A percentile compares a stretch with the other conserved stretches of the same genome.
These are phyloP conservation scores for Scedosporium dehoogii DNA, from an alignment of 2,329 filamentous ascomycete species.

Conservation along the genomic window DNA sequence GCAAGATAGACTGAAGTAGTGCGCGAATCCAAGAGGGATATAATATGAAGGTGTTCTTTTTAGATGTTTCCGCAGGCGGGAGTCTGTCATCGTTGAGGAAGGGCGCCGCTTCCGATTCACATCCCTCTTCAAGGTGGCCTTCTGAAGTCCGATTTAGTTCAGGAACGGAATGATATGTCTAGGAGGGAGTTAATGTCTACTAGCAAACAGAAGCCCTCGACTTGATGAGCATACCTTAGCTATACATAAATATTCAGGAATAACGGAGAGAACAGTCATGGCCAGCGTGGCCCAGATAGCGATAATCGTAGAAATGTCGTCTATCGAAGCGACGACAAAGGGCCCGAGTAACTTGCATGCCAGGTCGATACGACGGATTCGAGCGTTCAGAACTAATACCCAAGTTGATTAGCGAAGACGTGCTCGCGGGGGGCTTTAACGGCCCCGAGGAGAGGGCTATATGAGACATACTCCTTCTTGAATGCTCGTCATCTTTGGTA, in stretches of 20 bases:
- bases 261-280: constrained; percentile 38
- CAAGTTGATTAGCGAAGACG: neutral
- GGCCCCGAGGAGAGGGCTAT: neutral
- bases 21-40: neutral
- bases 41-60: neutral
- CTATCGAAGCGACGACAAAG: constrained; percentile 42
- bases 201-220: neutral
- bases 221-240: constrained; percentile 8
- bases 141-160: neutral
- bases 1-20: neutral
- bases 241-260: constrained; percentile 44
- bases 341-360: constrained; percentile 49
- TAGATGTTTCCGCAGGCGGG: neutral
- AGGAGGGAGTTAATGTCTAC: neutral
- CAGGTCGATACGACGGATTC: constrained; percentile 54
- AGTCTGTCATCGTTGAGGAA: neutral
- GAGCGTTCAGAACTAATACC: constrained; percentile 40
- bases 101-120: neutral
- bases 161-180: neutral
- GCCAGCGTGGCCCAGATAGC: constrained; percentile 39
- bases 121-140: neutral
- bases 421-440: neutral
- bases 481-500: constrained; percentile 7
- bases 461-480: neutral
- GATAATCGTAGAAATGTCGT: constrained; percentile 33